A percentile compares a stretch with the other conserved stretches of the same genome.
phyloP scores from a whole-genome alignment of 1,284 basidiomycete genomes.

The Trametes pubescens region DNA sequence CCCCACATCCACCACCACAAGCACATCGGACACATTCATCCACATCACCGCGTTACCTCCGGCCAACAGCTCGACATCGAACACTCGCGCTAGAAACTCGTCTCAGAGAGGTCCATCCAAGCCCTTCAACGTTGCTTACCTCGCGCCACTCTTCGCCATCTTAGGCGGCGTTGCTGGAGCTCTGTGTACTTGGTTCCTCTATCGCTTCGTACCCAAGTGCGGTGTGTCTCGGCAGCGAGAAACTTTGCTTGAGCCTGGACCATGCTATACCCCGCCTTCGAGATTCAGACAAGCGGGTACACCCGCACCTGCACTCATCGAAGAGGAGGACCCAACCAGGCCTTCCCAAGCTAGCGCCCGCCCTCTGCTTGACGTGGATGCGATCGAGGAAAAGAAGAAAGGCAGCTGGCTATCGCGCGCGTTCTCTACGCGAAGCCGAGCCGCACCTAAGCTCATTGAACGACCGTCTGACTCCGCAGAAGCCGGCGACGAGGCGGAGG shows the following conservation, averaged over 20 bases:
- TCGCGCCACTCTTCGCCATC: constrained; percentile 50
- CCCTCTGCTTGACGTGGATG: neutral
- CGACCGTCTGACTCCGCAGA: neutral
- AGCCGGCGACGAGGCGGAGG: constrained; percentile 26
- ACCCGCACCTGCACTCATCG: neutral
- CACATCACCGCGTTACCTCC: constrained; percentile 53
- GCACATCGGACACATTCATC: constrained; percentile 29
- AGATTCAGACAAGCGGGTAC: constrained; percentile 14
- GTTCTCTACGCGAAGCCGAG: constrained; percentile 19
- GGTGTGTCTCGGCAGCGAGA: constrained; percentile 18
- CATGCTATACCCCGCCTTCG: constrained; percentile 46
- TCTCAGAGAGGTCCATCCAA: constrained; percentile 5
- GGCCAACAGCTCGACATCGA: constrained; percentile 36
- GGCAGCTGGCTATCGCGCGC: constrained; percentile 28
- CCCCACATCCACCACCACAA: constrained; percentile 15
- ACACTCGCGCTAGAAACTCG: constrained; percentile 35
- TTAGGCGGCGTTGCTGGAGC: constrained; percentile 48
- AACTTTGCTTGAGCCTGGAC: constrained; percentile 45
- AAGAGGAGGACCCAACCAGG: constrained; percentile 6
- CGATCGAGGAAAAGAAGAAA: constrained; percentile 12
- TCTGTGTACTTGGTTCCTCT: constrained; percentile 37
- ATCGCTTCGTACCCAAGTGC: constrained; percentile 36
- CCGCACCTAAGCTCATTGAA: constrained; percentile 7
- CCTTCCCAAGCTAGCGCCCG: constrained; percentile 17
- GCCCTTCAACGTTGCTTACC: constrained; percentile 46